A percentile compares a stretch with the other conserved stretches of the same genome.
phyloP scores from a whole-genome alignment of 148 eudicot species.

The Cornus suecica region DNA sequence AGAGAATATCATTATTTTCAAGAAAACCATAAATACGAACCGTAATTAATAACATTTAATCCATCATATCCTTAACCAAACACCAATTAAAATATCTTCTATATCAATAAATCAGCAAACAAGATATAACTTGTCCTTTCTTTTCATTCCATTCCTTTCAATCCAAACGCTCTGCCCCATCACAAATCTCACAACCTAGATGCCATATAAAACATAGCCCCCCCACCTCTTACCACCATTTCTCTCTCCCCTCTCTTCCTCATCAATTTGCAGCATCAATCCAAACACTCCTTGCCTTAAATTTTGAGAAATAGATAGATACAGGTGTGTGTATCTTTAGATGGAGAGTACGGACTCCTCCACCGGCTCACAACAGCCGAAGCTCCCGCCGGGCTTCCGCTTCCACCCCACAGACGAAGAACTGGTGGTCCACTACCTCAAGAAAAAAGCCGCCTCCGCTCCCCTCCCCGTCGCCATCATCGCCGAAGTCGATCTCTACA shows the following conservation, averaged over 20 bases:
- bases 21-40: too few species aligned
- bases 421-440: slow-evolving; percentile 51
- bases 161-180: too few species aligned
- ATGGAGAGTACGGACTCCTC: slow-evolving; percentile 50
- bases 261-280: background rate
- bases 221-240: background rate
- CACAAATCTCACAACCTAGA: background rate
- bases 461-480: slow-evolving; percentile 50
- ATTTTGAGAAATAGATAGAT: background rate
- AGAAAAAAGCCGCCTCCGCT: slow-evolving; percentile 38
- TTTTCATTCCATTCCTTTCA: too few species aligned
- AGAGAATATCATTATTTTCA: too few species aligned
- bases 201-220: slow-evolving; percentile 2
- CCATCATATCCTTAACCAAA: too few species aligned
- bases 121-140: too few species aligned
- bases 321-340: background rate
- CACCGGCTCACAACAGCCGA: slow-evolving; percentile 29
- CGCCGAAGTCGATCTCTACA: slow-evolving; percentile 53
- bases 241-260: background rate
- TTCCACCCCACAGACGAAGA: slow-evolving; percentile 61
- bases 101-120: too few species aligned
- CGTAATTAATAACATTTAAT: too few species aligned
- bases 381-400: slow-evolving; percentile 51
- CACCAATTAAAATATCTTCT: too few species aligned
- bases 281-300: background rate